Conservation (phyloP, 208 protist species). For the Porcisia deanei region DNA sequence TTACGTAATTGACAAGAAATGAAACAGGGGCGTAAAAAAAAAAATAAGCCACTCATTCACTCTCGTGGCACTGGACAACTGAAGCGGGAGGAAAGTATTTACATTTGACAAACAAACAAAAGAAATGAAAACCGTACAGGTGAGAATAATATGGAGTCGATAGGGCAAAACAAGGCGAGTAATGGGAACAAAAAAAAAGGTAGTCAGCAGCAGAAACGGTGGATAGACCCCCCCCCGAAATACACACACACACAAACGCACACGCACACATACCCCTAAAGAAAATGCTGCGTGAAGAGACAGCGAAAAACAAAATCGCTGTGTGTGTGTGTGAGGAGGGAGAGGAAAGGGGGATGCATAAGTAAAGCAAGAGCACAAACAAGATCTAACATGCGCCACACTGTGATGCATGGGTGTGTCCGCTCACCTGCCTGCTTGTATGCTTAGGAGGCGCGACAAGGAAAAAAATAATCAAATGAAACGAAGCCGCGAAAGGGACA, state of each 20-base stretch:
- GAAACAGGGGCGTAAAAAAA: too few species aligned
- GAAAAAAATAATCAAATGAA: not conserved
- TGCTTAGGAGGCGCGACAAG: not conserved
- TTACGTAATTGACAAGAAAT: too few species aligned
- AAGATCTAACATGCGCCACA: not conserved
- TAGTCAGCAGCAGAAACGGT: not conserved
- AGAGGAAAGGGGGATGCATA: not conserved
- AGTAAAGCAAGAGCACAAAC: not conserved
- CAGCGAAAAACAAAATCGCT: not conserved
- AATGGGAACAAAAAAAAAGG: slow-evolving; percentile 7
- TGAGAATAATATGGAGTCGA: too few species aligned
- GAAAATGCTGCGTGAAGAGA: not conserved
- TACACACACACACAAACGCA: not conserved
- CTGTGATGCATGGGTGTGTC: not conserved
- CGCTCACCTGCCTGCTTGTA: too few species aligned
- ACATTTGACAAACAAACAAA: too few species aligned
- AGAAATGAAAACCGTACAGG: too few species aligned
- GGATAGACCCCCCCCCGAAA: not conserved
- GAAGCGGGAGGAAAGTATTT: too few species aligned
- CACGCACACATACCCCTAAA: not conserved
- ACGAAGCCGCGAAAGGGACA: too few species aligned
- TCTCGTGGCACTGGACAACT: too few species aligned
- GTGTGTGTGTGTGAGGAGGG: not conserved
- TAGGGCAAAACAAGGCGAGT: not conserved
- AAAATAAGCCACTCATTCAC: too few species aligned